Evolutionary conservation across 2,329 filamentous ascomycete genomes (phyloP).

Genomic region (Trichoderma gracile): DNA sequence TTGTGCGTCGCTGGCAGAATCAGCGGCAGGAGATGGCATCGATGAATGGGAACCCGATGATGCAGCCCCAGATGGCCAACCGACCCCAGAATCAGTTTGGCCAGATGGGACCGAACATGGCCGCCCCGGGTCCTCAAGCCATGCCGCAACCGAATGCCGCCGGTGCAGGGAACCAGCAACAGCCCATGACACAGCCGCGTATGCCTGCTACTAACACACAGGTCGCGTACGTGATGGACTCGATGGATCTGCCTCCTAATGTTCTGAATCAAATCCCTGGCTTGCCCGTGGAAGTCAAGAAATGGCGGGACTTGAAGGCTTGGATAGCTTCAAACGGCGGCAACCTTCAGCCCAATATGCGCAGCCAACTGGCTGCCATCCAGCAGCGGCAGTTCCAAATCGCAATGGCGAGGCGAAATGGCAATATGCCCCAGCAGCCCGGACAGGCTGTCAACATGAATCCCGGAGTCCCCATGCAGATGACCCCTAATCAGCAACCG

Average conservation of each 20-base stretch:
- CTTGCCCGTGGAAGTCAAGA: conserved; percentile 48
- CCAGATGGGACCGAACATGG: conserved; percentile 39
- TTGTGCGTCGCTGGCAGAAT: conserved; percentile 52
- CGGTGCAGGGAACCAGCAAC: conserved; percentile 33
- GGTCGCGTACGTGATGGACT: conserved; percentile 47
- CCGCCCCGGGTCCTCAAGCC: conserved; percentile 33
- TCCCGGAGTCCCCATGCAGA: conserved; percentile 30
- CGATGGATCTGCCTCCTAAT: conserved; percentile 48
- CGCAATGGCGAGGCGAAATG: conserved; percentile 36
- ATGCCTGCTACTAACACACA: conserved; percentile 35
- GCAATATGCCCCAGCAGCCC: conserved; percentile 34
- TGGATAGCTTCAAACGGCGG: conserved; percentile 45
- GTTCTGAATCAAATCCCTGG: conserved; percentile 37
- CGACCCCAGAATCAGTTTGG: conserved; percentile 36
- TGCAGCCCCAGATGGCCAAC: conserved; percentile 38
- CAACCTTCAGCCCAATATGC: conserved; percentile 36
- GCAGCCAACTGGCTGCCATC: conserved; percentile 37
- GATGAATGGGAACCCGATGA: conserved; percentile 38
- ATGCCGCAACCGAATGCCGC: conserved; percentile 37
- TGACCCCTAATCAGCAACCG: conserved; percentile 36
- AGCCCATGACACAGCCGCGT: conserved; percentile 34
- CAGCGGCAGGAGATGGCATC: conserved; percentile 38
- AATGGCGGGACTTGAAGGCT: conserved; percentile 50
- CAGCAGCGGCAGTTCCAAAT: conserved; percentile 46
- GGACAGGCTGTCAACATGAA: conserved; percentile 37